Percentiles rank a stretch among this genome's conserved stretches.
These are phyloP conservation scores for Annulohypoxylon moriforme DNA, from an alignment of 495 filamentous ascomycete genomes.

Conservation along the genomic window DNA sequence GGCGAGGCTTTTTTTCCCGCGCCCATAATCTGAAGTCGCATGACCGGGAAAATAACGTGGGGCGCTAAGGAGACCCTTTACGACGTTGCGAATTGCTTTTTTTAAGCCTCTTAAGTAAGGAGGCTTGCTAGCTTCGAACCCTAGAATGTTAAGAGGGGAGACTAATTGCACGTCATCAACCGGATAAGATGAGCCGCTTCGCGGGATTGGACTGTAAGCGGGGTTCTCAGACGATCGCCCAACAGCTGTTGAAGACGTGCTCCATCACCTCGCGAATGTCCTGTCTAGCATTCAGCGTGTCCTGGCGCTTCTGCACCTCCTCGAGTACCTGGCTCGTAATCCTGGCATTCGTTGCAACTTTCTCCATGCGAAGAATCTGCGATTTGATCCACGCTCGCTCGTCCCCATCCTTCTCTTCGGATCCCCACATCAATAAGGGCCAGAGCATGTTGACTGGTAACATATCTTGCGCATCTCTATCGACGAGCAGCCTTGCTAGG, in stretches of 20 bases:
- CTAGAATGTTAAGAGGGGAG: background rate
- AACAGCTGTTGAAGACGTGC: slow-evolving; percentile 45
- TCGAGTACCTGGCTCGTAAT: slow-evolving; percentile 56
- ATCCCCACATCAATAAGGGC: slow-evolving; percentile 58
- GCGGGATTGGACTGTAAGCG: background rate
- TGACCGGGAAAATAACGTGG: slow-evolving; percentile 21
- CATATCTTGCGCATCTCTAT: slow-evolving; percentile 41
- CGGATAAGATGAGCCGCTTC: slow-evolving; percentile 2
- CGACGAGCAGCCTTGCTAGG: slow-evolving; percentile 49
- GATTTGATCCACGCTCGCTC: slow-evolving; percentile 53
- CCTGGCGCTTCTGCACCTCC: slow-evolving; percentile 56
- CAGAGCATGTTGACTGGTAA: slow-evolving; percentile 58
- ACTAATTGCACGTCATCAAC: slow-evolving; percentile 9
- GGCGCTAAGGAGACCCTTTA: slow-evolving; percentile 2
- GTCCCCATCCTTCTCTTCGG: slow-evolving; percentile 53
- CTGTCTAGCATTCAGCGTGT: slow-evolving; percentile 52
- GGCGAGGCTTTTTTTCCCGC: slow-evolving; percentile 17
- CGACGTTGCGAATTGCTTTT: slow-evolving; percentile 12
- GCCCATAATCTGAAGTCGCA: slow-evolving; percentile 20
- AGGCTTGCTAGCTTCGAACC: slow-evolving; percentile 5
- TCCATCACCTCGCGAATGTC: slow-evolving; percentile 56
- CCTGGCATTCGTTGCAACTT: slow-evolving; percentile 53
- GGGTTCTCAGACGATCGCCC: slow-evolving; percentile 25
- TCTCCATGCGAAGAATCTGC: slow-evolving; percentile 54
- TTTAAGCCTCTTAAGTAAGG: slow-evolving; percentile 19